phyloP scores from a whole-genome alignment of 805 yeast species.

The Blastobotrys americana region DNA sequence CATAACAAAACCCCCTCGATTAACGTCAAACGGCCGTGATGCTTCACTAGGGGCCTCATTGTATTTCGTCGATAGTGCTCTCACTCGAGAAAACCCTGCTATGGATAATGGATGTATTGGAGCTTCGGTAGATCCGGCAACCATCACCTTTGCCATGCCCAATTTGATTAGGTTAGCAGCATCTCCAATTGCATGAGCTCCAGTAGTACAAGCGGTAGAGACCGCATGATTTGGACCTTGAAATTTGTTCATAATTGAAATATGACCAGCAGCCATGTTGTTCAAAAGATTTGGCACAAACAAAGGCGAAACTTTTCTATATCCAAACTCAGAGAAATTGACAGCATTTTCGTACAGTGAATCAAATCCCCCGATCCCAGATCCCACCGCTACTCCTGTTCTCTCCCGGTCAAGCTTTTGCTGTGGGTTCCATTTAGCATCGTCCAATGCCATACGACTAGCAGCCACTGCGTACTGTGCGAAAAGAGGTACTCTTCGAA shows the following conservation, averaged over 20 bases:
- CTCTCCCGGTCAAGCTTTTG: slow-evolving; percentile 23
- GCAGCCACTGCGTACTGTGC: slow-evolving; percentile 76
- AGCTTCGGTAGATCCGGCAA: slow-evolving; percentile 93
- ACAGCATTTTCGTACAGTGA: slow-evolving; percentile 62
- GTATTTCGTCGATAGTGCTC: slow-evolving; percentile 60
- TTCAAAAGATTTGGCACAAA: slow-evolving; percentile 77
- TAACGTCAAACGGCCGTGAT: slow-evolving; percentile 79
- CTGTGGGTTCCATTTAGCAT: slow-evolving; percentile 49
- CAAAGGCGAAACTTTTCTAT: slow-evolving; percentile 71
- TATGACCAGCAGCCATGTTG: slow-evolving; percentile 92
- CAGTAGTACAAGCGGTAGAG: slow-evolving; percentile 96
- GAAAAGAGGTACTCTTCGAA: slow-evolving; percentile 60
- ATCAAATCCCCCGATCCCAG: slow-evolving; percentile 84
- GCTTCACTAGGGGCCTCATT: slow-evolving; percentile 58
- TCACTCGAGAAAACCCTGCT: slow-evolving; percentile 87
- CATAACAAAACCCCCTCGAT: slow-evolving; percentile 79
- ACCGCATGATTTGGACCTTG: slow-evolving; percentile 84
- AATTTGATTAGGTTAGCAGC: slow-evolving; percentile 72
- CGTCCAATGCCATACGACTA: slow-evolving; percentile 65
- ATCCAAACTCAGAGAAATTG: slow-evolving; percentile 43
- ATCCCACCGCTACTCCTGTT: slow-evolving; percentile 74
- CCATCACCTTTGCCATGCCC: slow-evolving; percentile 77
- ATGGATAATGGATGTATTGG: slow-evolving; percentile 78
- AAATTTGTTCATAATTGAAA: slow-evolving; percentile 69
- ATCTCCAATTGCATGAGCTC: slow-evolving; percentile 89